Evolutionary conservation across 805 yeast species (phyloP).

Genomic region (Schizosaccharomyces osmophilus): DNA sequence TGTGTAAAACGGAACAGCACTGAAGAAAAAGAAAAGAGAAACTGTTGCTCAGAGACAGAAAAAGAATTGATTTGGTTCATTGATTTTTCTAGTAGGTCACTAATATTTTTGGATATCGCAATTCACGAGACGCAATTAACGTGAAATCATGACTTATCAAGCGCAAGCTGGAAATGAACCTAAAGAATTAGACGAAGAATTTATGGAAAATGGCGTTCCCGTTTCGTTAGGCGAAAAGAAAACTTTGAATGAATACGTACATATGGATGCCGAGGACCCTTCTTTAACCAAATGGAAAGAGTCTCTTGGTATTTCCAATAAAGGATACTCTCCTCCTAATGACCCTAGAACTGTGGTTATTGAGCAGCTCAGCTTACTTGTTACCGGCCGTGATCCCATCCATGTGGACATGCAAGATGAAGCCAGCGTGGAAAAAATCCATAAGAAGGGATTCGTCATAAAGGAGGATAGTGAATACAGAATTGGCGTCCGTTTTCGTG

Average conservation of each 20-base stretch:
- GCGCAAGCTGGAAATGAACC: neutral
- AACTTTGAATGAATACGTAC: conserved; percentile 58
- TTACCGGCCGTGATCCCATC: neutral
- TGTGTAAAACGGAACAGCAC: no score
- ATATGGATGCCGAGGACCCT: conserved; percentile 73
- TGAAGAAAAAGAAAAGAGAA: no score
- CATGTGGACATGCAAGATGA: conserved; percentile 1
- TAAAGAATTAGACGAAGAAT: neutral
- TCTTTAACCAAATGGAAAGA: conserved; percentile 79
- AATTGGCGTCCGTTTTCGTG: conserved; percentile 49
- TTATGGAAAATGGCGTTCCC: neutral
- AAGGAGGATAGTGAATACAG: conserved; percentile 58
- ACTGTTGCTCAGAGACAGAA: no score
- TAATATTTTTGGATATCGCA: no score
- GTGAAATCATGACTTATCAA: no score
- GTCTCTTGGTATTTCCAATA: conserved; percentile 43
- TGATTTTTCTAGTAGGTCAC: no score
- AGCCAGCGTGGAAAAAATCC: conserved; percentile 21
- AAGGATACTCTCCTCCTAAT: conserved; percentile 22
- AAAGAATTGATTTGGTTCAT: no score
- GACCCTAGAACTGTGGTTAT: conserved; percentile 25
- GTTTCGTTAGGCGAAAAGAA: conserved; percentile 27
- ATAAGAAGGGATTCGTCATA: conserved; percentile 44
- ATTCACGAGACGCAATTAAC: no score
- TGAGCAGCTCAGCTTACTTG: conserved; percentile 10